Base-by-base conservation (phyloP, 2,329 filamentous ascomycete species). In the Fusarium chaquense region DNA sequence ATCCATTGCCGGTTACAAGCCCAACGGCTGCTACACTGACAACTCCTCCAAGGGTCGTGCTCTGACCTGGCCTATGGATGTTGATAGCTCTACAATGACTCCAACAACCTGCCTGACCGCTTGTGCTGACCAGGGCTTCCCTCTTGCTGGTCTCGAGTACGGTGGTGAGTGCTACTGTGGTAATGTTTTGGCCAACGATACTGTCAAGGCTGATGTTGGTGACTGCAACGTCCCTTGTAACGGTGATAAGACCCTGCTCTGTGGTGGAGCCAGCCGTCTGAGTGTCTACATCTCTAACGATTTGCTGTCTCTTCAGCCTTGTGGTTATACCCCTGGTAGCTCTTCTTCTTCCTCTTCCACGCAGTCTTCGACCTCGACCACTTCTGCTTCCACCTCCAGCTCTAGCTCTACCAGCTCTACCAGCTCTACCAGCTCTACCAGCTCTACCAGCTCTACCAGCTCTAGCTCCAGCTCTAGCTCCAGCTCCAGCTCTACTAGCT, bases 11-110 rank as follows among this genome's bases (percentile, higher is more conserved):
- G 81, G 83, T 46, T 92, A 89, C 82, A 80, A 81, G 44, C 84
- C 87, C 68, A 76, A 85, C n/a, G 90, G 90, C 58, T 93, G 90
- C 80, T 90, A 86, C 73, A 82, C 80, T 30, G 85, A 87, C 65
- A 73, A 80, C 58, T 79, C 79, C 22, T 66, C 65, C 49, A 67
- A 78, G 53, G 81, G 83, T 41, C 82, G 81, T 50, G 81, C 85
- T 28, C 79, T 87, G 47, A 79, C 79, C 28, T 85, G 82, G 74
- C 77, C 77, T 22, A 78, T 83, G 74, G 69, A 77, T 41, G 62
- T 85, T 18, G 74, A 80, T 32, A 60, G 72, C 16, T 65, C 71
- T 20, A 74, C 67, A 35, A 76, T 86, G 76, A 85, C 83, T 44
- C 82, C 80, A 5, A 76, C 81, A 61, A 70, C 65, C 35, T 86